phyloP scores from a whole-genome alignment of 257 asterid genomes.

The Ocimum tenuiflorum region DNA sequence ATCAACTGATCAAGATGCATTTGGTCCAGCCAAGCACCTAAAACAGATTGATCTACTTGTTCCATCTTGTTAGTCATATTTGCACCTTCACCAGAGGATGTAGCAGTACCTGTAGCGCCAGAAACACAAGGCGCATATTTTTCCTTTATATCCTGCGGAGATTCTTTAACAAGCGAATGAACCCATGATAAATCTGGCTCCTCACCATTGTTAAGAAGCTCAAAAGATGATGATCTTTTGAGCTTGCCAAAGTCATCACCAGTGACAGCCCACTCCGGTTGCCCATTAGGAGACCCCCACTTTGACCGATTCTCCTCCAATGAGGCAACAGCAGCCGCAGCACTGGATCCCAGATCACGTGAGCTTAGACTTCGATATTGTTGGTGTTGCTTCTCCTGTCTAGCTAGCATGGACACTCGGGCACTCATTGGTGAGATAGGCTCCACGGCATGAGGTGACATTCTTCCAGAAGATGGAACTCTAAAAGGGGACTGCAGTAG shows the following conservation, averaged over 20 bases:
- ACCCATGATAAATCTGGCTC: slow-evolving; percentile 94
- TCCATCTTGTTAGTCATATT: slow-evolving; percentile 31
- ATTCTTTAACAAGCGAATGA: slow-evolving; percentile 72
- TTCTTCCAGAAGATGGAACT: slow-evolving; percentile 51
- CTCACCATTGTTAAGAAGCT: slow-evolving; percentile 46
- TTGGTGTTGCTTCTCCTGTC: slow-evolving; percentile 52
- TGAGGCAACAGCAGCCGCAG: slow-evolving; percentile 43
- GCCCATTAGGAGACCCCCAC: slow-evolving; percentile 56
- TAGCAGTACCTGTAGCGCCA: slow-evolving; percentile 23
- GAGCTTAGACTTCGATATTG: slow-evolving; percentile 72
- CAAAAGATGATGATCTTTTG: slow-evolving; percentile 60
- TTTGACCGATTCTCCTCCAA: slow-evolving; percentile 45
- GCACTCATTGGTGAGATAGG: slow-evolving; percentile 71
- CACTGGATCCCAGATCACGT: slow-evolving; percentile 52
- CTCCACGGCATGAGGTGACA: slow-evolving; percentile 65
- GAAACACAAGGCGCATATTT: slow-evolving; percentile 25
- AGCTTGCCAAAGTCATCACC: slow-evolving; percentile 39
- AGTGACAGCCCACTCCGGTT: slow-evolving; percentile 49
- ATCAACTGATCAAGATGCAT: slow-evolving; percentile 70
- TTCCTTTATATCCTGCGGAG: slow-evolving; percentile 55
- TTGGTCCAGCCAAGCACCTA: slow-evolving; percentile 60
- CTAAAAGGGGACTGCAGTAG: slow-evolving; percentile 49
- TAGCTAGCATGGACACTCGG: slow-evolving; percentile 50
- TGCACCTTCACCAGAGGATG: slow-evolving; percentile 29
- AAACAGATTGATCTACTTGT: slow-evolving; percentile 45